Base-by-base conservation (phyloP, 495 filamentous ascomycete species). In the Hypoxylon rickii region DNA sequence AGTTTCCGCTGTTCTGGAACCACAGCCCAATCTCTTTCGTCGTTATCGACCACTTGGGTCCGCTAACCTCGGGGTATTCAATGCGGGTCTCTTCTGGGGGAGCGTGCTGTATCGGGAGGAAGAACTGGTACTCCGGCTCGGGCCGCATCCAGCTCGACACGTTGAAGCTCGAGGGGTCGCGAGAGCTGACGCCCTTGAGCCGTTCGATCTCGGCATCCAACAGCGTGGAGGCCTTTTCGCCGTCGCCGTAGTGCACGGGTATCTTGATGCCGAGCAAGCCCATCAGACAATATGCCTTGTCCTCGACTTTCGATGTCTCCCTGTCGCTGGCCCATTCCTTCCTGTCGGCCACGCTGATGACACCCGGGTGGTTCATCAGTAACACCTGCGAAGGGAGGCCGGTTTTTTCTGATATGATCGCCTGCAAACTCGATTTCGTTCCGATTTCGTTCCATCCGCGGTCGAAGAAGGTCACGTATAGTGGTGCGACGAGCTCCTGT, bases 401-500 rank as follows among this genome's bases (percentile, higher is more conserved):
- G 8, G 73, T 75, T 6, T 64, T 50, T 0, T n/a, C 19, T 1
- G 68, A 60, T n/a, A 76, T 60, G 1, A 47, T 13, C 7, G 13
- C 39, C 3, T 51, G 49, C 1, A 75, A 56, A 0, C 34, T 46
- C 3, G 40, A 44, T 38, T 67, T 71, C 10, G 55, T 64, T 0
- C 72, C 73, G 21, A 73, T 61, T 0, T 48, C 15, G 2, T 18
- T 33, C 75, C 70, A 76, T 4, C 64, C 41, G 1, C 33, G 15
- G 15, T 61, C 54, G 54, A 60, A 76, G 53, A 77, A 76, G 2
- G 55, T 34, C 1, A 76, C 22, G 6, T 54, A 41, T 3, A 29
- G 11, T 3, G 72, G 69, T 2, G 67, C 68, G 6, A 78, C 46
- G 3, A 75, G 65, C 54, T 76, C 43, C 41, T 76, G 70, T 24